Evolutionary conservation across 306 rosid genomes (phyloP).

Genomic region (Quercus dentata): DNA sequence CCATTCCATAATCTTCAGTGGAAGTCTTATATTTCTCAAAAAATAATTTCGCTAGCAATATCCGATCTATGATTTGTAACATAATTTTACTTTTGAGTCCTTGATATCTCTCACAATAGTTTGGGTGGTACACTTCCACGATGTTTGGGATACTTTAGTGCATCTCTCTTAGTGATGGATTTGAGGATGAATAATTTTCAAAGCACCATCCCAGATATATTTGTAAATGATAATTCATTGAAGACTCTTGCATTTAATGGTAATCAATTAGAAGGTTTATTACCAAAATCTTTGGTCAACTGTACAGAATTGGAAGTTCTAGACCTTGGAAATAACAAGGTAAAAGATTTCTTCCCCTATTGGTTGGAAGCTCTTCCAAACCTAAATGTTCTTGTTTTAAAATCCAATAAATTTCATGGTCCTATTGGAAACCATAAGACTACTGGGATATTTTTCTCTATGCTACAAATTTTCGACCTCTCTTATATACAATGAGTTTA

Average conservation of each 20-base stretch:
- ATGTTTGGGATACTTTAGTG: too few species aligned
- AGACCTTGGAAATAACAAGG: conserved; percentile 35
- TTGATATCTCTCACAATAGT: too few species aligned
- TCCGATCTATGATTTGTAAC: too few species aligned
- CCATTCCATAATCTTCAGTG: too few species aligned
- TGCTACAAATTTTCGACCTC: conserved; percentile 32
- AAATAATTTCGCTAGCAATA: too few species aligned
- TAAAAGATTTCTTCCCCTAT: conserved; percentile 26
- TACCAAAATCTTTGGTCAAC: not conserved
- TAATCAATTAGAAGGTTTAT: too few species aligned
- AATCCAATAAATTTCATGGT: conserved; percentile 36
- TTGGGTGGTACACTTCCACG: too few species aligned
- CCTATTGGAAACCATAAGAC: not conserved
- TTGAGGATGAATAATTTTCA: conserved; percentile 3
- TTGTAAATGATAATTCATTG: not conserved
- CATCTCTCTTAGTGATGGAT: too few species aligned
- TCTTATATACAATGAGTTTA: conserved; percentile 27
- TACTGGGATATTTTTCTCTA: conserved; percentile 1
- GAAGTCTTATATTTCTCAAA: too few species aligned
- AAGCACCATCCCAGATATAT: not conserved
- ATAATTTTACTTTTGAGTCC: too few species aligned
- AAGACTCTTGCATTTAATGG: conserved; percentile 16
- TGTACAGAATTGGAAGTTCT: conserved; percentile 8
- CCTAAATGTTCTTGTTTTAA: conserved; percentile 29
- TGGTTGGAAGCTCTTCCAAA: conserved; percentile 26